Evolutionary conservation across 306 rosid genomes (phyloP), one percentile per base, ranked within the genome.

Genomic region (Inga oerstediana): DNA sequence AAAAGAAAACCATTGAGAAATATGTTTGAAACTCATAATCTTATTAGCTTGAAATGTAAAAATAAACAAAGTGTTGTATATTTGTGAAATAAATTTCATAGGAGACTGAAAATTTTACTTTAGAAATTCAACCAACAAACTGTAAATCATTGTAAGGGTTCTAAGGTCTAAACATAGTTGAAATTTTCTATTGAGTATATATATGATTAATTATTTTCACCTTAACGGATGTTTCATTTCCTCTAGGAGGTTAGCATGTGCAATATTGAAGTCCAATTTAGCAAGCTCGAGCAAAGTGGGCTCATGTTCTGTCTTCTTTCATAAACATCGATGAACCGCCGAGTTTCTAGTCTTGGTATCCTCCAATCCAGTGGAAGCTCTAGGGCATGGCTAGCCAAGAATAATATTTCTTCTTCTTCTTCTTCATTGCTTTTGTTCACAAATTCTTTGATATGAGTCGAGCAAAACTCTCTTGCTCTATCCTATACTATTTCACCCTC

Each of bases 321-420:
- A 41, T 72, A 85, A 17, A 81, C 51, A 32, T 75, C 64, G 5
- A 82, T 78, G 41, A 54, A 81, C 83, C 85, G 82, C 51, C 76
- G 10, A 0, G 45, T 37, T 45, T 85, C 88, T 58, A 80, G 34
- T 46, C 89, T 84, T 15, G 3, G 41, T 68, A 87, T 72, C 66
- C 85, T 70, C 90, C 86, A 81, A 58, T 82, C 75, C 2, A 84
- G 24, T 3, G 88, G 90, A 37, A 87, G 73, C 76, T 81, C 80
- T 20, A 84, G 73, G 27, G 90, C 84, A 84, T 79, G 88, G 1
- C 11, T 72, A 19, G 82, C 84, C 35, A 84, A 41, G 7, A 2
- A 4, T 59, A 34, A n/a, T 59, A 59, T 2, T n/a, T 22, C 66
- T 71, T 76, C 56, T 7, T 22, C 68, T 4, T 22, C 68, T 3